These are phyloP conservation scores for Pseudomassariella vexata DNA, from an alignment of 2,329 filamentous ascomycete species.

Conservation along the genomic window DNA sequence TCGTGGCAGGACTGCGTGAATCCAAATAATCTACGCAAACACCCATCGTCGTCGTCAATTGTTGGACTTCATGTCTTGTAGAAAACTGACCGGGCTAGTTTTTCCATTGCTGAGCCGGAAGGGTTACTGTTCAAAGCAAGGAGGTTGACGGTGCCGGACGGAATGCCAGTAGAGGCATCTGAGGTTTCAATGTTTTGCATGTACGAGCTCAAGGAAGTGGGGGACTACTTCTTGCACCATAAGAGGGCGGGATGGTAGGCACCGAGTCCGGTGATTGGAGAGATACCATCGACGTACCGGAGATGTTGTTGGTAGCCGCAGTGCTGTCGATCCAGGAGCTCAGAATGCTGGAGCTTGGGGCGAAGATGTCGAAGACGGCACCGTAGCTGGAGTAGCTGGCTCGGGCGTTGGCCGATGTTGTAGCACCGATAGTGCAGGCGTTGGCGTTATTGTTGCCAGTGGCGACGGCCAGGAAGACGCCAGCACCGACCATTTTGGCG, in stretches of 20 bases:
- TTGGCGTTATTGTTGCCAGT: constrained; percentile 46
- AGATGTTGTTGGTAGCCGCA: constrained; percentile 33
- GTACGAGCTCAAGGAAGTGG: constrained; percentile 40
- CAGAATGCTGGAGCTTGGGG: constrained; percentile 28
- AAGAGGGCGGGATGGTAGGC: constrained; percentile 38
- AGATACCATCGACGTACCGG: constrained; percentile 38
- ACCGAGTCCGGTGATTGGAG: constrained; percentile 28
- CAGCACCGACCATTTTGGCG: constrained; percentile 34
- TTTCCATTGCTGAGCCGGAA: constrained; percentile 15
- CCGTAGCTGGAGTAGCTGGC: constrained; percentile 50
- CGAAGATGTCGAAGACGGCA: constrained; percentile 42
- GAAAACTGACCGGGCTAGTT: too few species aligned
- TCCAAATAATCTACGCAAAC: too few species aligned
- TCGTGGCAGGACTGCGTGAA: too few species aligned
- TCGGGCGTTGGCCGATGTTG: constrained; percentile 29
- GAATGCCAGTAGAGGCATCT: constrained; percentile 33
- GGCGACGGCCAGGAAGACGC: constrained; percentile 49
- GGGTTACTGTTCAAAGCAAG: constrained; percentile 51
- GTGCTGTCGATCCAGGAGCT: constrained; percentile 16
- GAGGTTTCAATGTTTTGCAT: constrained; percentile 36
- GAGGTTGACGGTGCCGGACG: constrained; percentile 40
- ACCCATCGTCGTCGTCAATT: too few species aligned
- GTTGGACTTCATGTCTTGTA: too few species aligned
- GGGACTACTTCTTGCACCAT: constrained; percentile 31
- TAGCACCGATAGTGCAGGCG: constrained; percentile 50